A percentile compares a stretch with the other conserved stretches of the same genome.
These are phyloP conservation scores for Uromyces viciae-fabae DNA, from an alignment of 1,284 basidiomycete species.

Conservation along the genomic window DNA sequence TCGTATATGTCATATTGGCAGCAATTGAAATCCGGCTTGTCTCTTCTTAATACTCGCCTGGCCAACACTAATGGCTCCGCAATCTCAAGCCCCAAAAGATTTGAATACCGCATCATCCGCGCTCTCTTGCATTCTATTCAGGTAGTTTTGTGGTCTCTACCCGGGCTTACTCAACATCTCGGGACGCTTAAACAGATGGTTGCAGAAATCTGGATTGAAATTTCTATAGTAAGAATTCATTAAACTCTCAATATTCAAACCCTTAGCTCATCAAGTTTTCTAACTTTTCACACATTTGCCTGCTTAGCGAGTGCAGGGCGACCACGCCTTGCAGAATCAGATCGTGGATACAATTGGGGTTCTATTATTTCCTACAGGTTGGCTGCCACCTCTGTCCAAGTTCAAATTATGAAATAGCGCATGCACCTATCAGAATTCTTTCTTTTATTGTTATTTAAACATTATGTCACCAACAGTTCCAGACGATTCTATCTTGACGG, in stretches of 20 bases:
- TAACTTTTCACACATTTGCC: background rate
- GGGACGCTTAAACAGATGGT: constrained; percentile 30
- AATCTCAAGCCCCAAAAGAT: background rate
- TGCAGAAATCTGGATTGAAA: constrained; percentile 44
- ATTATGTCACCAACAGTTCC: constrained; percentile 35
- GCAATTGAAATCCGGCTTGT: constrained; percentile 36
- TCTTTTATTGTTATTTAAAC: background rate
- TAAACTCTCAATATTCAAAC: background rate
- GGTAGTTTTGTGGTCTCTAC: constrained; percentile 36
- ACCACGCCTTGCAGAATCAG: constrained; percentile 34
- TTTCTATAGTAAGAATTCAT: constrained; percentile 13
- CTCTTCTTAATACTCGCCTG: constrained; percentile 15
- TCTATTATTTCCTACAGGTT: constrained; percentile 42
- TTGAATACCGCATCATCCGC: constrained; percentile 30
- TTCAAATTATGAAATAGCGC: background rate
- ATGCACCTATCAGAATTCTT: background rate
- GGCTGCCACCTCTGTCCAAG: background rate
- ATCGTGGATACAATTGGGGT: constrained; percentile 42
- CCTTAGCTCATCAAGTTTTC: background rate
- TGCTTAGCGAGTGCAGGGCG: constrained; percentile 27
- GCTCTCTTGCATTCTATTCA: constrained; percentile 42
- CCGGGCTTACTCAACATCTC: constrained; percentile 35
- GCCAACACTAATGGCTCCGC: background rate
- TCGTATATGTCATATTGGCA: constrained; percentile 45
- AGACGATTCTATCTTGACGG: constrained; percentile 29